Evolutionary conservation across 495 filamentous ascomycete genomes (phyloP), one percentile per base, ranked within the genome.

Genomic region (Talaromyces wortmannii): DNA sequence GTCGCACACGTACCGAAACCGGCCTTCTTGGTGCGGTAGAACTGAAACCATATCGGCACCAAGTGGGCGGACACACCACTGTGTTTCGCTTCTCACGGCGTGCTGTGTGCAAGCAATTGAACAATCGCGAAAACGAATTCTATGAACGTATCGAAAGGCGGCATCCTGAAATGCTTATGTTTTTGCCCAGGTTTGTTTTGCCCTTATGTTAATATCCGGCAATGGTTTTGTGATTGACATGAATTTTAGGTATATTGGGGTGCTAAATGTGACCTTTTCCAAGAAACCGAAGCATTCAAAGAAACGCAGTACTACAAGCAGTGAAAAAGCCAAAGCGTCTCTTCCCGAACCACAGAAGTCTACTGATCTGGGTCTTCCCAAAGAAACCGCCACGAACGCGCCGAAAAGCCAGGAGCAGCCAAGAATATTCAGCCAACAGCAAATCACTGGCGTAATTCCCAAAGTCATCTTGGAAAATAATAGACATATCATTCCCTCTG

Each of bases 391-490:
- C 10, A 31, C 12, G 29, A 31, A 18, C 48, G 1, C 15, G 5
- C 36, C 60, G 0, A 65, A 69, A 15, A 42, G 57, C 12, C 61
- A 62, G 15, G 73, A 83, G 43, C 75, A 74, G 40, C 84, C 75
- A 32, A 79, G 86, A 51, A 79, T 94, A 42, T 79, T 96, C 55
- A 96, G 91, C 69, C 91, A 95, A 65, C 90, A 85, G 13, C 81
- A 86, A 55, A 71, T 80, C 12, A 74, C 67, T 16, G 77, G 71
- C 2, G 76, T 86, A 2, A 80, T 96, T 10, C 94, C 94, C 6
- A 91, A 95, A 53, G 94, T 98, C 29, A 89, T 94, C 7, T 89
- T 98, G 57, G 92, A 91, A 55, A 91, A 97, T 61, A 98, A 98
- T 62, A 82, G 90, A 32, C 94, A 98, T 61, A 96, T 98, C 55